phyloP scores from a whole-genome alignment of 352 stramenopile genomes.

The Peronospora tabacina region DNA sequence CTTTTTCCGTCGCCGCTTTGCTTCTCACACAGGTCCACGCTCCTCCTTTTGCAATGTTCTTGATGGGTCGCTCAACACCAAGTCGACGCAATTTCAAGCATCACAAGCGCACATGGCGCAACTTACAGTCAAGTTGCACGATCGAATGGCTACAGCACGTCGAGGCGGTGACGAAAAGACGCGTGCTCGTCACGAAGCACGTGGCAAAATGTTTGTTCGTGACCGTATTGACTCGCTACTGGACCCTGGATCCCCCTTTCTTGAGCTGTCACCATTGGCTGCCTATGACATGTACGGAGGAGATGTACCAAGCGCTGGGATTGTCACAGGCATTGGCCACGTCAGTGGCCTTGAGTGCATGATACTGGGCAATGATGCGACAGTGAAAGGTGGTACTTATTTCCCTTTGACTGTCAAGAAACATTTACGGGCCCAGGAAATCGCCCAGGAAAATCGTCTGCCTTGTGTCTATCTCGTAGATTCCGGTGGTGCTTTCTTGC shows the following conservation, averaged over 20 bases:
- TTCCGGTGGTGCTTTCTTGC: conserved; percentile 92
- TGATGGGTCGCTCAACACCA: conserved; percentile 53
- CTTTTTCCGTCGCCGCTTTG: conserved; percentile 20
- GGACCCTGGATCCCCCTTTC: conserved; percentile 91
- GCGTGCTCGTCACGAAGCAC: conserved; percentile 57
- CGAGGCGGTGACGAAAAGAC: conserved; percentile 63
- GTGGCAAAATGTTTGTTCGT: conserved; percentile 78
- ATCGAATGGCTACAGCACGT: conserved; percentile 35
- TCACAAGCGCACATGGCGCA: conserved; percentile 50
- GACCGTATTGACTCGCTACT: conserved; percentile 93
- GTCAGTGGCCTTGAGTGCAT: conserved; percentile 89
- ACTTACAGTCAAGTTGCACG: conserved; percentile 41
- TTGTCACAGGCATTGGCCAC: conserved; percentile 87
- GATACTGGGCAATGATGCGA: conserved; percentile 98
- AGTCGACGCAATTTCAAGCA: conserved; percentile 49
- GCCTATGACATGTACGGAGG: conserved; percentile 81
- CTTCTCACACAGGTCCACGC: conserved; percentile 36
- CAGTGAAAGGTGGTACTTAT: conserved; percentile 97
- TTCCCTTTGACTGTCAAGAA: conserved; percentile 99
- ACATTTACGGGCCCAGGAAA: conserved; percentile 91
- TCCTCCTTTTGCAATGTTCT: conserved; percentile 44
- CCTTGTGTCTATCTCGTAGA: conserved; percentile 97
- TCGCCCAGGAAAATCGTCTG: conserved; percentile 92
- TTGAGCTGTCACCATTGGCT: conserved; percentile 92
- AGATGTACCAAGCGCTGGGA: conserved; percentile 75